phyloP scores from a whole-genome alignment of 768 basidiomycete genomes.

The Pisolithus orientalis region DNA sequence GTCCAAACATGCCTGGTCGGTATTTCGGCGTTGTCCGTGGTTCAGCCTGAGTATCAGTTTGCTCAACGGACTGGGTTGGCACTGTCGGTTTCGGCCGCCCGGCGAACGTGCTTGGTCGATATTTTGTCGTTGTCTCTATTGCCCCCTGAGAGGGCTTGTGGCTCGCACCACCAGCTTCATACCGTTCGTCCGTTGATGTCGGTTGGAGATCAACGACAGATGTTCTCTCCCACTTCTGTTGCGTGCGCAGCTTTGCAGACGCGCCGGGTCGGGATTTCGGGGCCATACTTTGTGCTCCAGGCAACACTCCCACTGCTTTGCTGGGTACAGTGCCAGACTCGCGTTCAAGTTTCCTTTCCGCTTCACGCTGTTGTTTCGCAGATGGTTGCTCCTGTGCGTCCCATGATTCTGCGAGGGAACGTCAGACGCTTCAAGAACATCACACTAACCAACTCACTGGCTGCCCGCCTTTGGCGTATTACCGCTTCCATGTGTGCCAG shows the following conservation, averaged over 20 bases:
- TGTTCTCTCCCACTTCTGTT: too few relatives aligned
- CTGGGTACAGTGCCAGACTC: background rate
- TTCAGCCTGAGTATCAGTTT: background rate
- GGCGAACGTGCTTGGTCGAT: too few relatives aligned
- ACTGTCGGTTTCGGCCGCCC: too few relatives aligned
- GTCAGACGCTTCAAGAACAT: constrained; percentile 11
- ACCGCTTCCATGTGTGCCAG: constrained; percentile 23
- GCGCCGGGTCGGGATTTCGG: too few relatives aligned
- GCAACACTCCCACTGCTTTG: background rate
- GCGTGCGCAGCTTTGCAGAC: too few relatives aligned
- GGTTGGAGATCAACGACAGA: too few relatives aligned
- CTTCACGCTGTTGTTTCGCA: constrained; percentile 44
- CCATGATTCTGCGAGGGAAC: constrained; percentile 36
- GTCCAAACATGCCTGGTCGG: background rate
- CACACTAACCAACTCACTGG: constrained; percentile 34
- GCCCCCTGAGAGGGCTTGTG: too few relatives aligned
- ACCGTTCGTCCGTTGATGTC: too few relatives aligned
- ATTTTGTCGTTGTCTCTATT: too few relatives aligned
- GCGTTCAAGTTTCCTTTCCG: constrained; percentile 14
- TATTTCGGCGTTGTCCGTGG: background rate
- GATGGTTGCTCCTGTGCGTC: constrained; percentile 53
- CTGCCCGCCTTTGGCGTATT: constrained; percentile 39
- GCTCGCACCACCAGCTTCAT: too few relatives aligned
- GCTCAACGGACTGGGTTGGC: too few relatives aligned
- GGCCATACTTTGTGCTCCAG: background rate